These are phyloP conservation scores for Exsudoporus floridanus DNA, from an alignment of 1,284 basidiomycete genomes.

Conservation along the genomic window DNA sequence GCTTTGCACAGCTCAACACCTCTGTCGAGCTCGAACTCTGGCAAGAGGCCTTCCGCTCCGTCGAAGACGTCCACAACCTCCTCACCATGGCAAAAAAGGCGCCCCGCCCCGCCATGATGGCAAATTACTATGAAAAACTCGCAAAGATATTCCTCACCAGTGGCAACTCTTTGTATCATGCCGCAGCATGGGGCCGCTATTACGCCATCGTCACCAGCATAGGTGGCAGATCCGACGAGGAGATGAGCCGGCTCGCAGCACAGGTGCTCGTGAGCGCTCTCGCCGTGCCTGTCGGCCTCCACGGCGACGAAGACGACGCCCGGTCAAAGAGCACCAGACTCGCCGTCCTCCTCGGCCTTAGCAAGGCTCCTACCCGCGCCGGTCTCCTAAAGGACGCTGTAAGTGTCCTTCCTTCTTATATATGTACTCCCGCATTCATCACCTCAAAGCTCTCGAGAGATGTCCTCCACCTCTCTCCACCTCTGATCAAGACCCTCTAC, in stretches of 20 bases:
- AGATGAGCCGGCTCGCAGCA: slow-evolving; percentile 81
- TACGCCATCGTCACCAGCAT: slow-evolving; percentile 66
- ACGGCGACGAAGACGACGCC: slow-evolving; percentile 68
- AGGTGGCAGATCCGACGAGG: slow-evolving; percentile 73
- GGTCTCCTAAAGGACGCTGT: slow-evolving; percentile 86
- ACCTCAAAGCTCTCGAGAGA: slow-evolving; percentile 69
- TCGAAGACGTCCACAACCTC: slow-evolving; percentile 97
- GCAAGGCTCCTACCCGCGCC: slow-evolving; percentile 83
- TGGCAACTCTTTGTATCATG: slow-evolving; percentile 93
- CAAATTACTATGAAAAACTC: slow-evolving; percentile 98
- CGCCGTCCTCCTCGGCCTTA: slow-evolving; percentile 84
- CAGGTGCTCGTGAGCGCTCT: slow-evolving; percentile 93
- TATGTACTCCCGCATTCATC: neutral
- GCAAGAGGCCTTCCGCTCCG: slow-evolving; percentile 99
- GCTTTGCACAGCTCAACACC: slow-evolving; percentile 97
- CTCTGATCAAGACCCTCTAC: slow-evolving; percentile 80
- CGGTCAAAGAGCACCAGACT: slow-evolving; percentile 78
- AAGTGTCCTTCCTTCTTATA: slow-evolving; percentile 34
- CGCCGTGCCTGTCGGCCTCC: slow-evolving; percentile 86
- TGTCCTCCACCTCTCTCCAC: slow-evolving; percentile 81
- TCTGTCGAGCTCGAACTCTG: slow-evolving; percentile 98
- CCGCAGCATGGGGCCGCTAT: slow-evolving; percentile 94
- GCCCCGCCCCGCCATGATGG: slow-evolving; percentile 95
- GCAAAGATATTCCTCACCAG: slow-evolving; percentile 95
- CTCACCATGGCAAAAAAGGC: slow-evolving; percentile 92